Percentiles rank a stretch among this genome's conserved stretches.
Evolutionary conservation across 1,284 basidiomycete genomes (phyloP).

Genomic region (Moesziomyces sp.): DNA sequence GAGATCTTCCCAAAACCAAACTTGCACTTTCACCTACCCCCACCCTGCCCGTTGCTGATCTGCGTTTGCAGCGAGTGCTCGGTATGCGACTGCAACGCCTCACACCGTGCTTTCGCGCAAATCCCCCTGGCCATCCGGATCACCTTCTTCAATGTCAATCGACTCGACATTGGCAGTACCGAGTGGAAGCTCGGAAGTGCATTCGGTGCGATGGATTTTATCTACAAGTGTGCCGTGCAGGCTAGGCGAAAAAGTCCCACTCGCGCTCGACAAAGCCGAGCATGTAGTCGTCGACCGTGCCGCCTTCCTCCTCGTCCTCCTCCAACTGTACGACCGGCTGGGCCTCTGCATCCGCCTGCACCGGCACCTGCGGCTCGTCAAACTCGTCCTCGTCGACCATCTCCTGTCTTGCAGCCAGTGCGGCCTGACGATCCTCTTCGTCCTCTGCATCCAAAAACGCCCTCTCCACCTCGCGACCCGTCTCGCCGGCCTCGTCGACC

Average conservation of each 20-base stretch:
- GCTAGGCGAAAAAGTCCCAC: conserved; percentile 76
- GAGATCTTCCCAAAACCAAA: no score
- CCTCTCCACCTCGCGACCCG: conserved; percentile 72
- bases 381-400: conserved; percentile 77
- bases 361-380: conserved; percentile 68
- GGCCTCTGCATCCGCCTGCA: conserved; percentile 71
- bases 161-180: no score
- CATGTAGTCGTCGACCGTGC: conserved; percentile 88
- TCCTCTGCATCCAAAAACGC: conserved; percentile 90
- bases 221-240: background rate
- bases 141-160: no score
- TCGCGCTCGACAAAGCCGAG: conserved; percentile 79
- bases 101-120: no score
- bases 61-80: no score
- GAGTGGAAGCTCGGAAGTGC: no score
- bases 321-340: conserved; percentile 52
- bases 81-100: no score
- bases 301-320: conserved; percentile 73
- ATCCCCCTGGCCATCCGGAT: no score
- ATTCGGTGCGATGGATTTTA: background rate
- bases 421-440: conserved; percentile 83
- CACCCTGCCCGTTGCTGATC: no score
- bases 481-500: conserved; percentile 61
- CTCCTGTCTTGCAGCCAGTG: conserved; percentile 82
- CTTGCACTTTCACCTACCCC: no score